phyloP scores from a whole-genome alignment of 2,329 filamentous ascomycete genomes.

The Cercospora sesami region DNA sequence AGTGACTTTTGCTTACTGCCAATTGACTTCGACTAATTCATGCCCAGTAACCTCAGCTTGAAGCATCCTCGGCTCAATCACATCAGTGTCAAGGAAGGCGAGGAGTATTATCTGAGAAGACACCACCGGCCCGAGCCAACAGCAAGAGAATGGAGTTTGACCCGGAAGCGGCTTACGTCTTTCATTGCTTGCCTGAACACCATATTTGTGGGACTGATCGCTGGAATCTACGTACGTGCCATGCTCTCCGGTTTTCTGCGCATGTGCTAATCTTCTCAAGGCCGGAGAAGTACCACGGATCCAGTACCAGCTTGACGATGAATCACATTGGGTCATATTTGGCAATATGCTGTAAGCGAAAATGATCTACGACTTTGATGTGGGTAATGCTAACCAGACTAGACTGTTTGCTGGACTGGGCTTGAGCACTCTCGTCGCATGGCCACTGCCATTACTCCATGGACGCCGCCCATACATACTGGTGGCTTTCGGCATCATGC shows the following conservation, averaged over 20 bases:
- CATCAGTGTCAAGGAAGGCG: slow-evolving; percentile 38
- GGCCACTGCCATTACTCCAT: slow-evolving; percentile 73
- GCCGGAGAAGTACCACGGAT: slow-evolving; percentile 76
- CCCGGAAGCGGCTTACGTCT: slow-evolving; percentile 68
- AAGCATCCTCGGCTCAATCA: slow-evolving; percentile 39
- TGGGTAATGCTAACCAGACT: slow-evolving; percentile 5
- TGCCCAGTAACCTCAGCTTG: slow-evolving; percentile 28
- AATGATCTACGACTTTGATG: background rate
- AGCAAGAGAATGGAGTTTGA: slow-evolving; percentile 68
- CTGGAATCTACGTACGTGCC: slow-evolving; percentile 64
- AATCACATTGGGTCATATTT: slow-evolving; percentile 65
- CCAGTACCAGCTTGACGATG: slow-evolving; percentile 72
- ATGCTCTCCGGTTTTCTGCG: background rate
- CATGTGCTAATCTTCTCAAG: slow-evolving; percentile 29
- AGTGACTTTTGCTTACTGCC: background rate
- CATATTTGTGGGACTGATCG: slow-evolving; percentile 66
- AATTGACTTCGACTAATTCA: background rate
- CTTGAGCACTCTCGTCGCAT: slow-evolving; percentile 67
- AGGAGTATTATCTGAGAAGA: slow-evolving; percentile 45
- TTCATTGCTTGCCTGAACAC: slow-evolving; percentile 71
- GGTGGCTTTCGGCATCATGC: slow-evolving; percentile 64
- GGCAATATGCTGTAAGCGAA: slow-evolving; percentile 65
- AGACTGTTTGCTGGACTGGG: slow-evolving; percentile 69
- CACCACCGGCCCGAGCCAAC: slow-evolving; percentile 63
- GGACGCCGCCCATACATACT: slow-evolving; percentile 77